Evolutionary conservation across 179 eudicot species (phyloP).

Genomic region (Spinacia oleracea): DNA sequence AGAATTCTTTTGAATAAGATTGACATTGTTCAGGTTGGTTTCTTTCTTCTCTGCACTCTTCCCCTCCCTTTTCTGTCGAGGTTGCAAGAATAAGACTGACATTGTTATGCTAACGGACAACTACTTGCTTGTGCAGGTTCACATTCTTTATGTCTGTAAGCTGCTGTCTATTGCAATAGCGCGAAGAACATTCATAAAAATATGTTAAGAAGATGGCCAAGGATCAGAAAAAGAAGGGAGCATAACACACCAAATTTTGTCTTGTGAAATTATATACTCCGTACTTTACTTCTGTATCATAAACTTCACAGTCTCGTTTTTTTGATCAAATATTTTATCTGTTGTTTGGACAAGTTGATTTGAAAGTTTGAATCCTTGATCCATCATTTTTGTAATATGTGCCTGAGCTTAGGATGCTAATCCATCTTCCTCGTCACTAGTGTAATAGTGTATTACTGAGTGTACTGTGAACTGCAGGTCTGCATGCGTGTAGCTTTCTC

Average conservation of each 20-base stretch:
- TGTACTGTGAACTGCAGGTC: too few species aligned
- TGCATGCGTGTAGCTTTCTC: background rate
- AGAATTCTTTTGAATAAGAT: too few species aligned
- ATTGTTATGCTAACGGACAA: conserved; percentile 49
- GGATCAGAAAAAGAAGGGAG: conserved; percentile 66
- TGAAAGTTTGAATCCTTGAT: background rate
- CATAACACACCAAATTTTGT: conserved; percentile 22
- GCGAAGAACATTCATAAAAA: conserved; percentile 86
- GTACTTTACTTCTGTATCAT: background rate
- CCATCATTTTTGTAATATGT: conserved; percentile 11
- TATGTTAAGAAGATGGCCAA: conserved; percentile 58
- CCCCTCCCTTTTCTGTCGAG: conserved; percentile 36
- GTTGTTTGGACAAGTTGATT: background rate
- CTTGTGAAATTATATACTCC: background rate
- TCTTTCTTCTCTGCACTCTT: conserved; percentile 55
- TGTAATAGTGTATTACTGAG: background rate
- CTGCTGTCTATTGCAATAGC: conserved; percentile 99
- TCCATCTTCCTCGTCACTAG: background rate
- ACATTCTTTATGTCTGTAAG: conserved; percentile 95
- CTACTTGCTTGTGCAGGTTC: too few species aligned
- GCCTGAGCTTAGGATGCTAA: background rate
- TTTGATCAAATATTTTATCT: background rate
- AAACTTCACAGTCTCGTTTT: background rate
- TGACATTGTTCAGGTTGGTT: conserved; percentile 85
- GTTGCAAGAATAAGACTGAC: conserved; percentile 95